Evolutionary conservation across 2,329 filamentous ascomycete genomes (phyloP).

Genomic region (Scytalidium lignicola): DNA sequence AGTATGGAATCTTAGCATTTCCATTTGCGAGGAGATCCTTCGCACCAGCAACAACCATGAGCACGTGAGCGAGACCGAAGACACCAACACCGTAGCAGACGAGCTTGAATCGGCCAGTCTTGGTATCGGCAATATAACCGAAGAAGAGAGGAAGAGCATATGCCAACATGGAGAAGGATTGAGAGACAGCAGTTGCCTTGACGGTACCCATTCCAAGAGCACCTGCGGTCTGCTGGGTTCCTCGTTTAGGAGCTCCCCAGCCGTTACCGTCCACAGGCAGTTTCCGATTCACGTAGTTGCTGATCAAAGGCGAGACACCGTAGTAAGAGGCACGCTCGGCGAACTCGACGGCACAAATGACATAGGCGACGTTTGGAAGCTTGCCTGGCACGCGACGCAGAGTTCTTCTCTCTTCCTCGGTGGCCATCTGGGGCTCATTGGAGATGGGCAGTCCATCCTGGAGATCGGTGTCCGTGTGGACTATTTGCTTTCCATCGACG

Average conservation of each 20-base stretch:
- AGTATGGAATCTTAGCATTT: slow-evolving; percentile 54
- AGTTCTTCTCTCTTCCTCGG: slow-evolving; percentile 55
- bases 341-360: slow-evolving; percentile 67
- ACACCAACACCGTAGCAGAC: slow-evolving; percentile 44
- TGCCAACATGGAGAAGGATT: slow-evolving; percentile 47
- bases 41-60: slow-evolving; percentile 53
- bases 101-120: slow-evolving; percentile 60
- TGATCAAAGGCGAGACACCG: slow-evolving; percentile 55
- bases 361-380: slow-evolving; percentile 62
- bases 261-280: slow-evolving; percentile 43
- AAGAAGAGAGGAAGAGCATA: slow-evolving; percentile 44
- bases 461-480: too few species aligned
- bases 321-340: slow-evolving; percentile 78
- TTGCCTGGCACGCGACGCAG: slow-evolving; percentile 59
- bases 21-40: slow-evolving; percentile 50
- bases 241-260: slow-evolving; percentile 30
- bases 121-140: slow-evolving; percentile 56
- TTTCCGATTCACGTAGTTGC: slow-evolving; percentile 58
- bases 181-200: slow-evolving; percentile 44
- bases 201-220: slow-evolving; percentile 54
- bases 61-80: slow-evolving; percentile 55
- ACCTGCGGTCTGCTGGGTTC: slow-evolving; percentile 36
- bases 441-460: too few species aligned
- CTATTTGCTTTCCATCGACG: slow-evolving; percentile 8
- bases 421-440: slow-evolving; percentile 23